Percentiles rank a stretch among this genome's conserved stretches.
These are phyloP conservation scores for Chlamydomonas applanata DNA, from an alignment of 139 green algal species.

Conservation along the genomic window DNA sequence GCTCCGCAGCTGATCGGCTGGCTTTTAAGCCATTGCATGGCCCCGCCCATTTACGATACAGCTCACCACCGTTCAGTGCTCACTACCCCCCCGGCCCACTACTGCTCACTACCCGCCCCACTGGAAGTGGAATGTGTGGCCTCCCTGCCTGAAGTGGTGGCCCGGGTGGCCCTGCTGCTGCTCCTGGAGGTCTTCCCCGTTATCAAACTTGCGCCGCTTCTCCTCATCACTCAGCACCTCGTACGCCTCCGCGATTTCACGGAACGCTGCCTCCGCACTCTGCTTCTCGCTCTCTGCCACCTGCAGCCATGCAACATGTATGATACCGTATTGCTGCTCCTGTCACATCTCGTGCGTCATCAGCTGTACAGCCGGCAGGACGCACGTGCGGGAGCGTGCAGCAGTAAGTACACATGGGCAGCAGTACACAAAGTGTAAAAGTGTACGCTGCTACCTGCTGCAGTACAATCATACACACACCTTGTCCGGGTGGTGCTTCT, in stretches of 20 bases:
- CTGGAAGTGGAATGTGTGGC: constrained; percentile 38
- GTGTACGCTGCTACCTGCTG: neutral
- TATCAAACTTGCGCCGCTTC: constrained; percentile 43
- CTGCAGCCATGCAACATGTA: neutral
- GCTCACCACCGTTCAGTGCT: too few species aligned
- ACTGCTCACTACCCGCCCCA: constrained; percentile 8
- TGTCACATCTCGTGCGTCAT: neutral
- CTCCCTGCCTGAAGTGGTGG: constrained; percentile 21
- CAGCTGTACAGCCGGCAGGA: neutral
- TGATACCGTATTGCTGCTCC: neutral
- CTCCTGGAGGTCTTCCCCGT: constrained; percentile 42
- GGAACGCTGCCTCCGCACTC: constrained; percentile 42
- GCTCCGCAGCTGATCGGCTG: too few species aligned
- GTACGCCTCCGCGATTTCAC: constrained; percentile 62
- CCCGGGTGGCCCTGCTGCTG: neutral
- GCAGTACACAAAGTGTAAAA: neutral
- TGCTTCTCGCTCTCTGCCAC: constrained; percentile 36
- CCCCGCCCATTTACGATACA: too few species aligned
- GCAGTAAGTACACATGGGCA: neutral
- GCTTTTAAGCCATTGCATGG: too few species aligned
- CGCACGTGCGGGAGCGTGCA: neutral
- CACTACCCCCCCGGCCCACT: too few species aligned
- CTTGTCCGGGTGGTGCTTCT: constrained; percentile 81
- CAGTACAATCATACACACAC: neutral
- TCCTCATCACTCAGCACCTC: constrained; percentile 63